Conservation (phyloP, 129 eudicot genomes). For the Glebionis coronaria region DNA sequence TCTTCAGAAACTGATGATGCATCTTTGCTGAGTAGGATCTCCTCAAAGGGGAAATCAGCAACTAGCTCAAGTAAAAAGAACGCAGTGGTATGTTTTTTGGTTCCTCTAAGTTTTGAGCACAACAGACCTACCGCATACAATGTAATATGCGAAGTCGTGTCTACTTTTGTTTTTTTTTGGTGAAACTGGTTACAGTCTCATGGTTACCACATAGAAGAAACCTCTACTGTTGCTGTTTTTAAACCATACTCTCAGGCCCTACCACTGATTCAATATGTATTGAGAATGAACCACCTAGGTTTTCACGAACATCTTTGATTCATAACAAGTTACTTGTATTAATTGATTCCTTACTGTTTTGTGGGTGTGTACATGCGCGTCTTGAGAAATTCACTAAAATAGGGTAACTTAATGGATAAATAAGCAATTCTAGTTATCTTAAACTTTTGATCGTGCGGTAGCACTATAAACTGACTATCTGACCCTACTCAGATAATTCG, state of each 20-base stretch:
- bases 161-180: too few relatives aligned
- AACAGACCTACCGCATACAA: not conserved
- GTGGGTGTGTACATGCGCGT: not conserved
- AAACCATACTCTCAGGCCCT: not conserved
- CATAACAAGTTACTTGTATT: constrained; percentile 1
- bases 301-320: constrained; percentile 4
- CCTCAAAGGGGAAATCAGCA: constrained; percentile 66
- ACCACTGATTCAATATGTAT: not conserved
- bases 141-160: not conserved
- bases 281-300: constrained; percentile 3
- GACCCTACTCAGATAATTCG: too few relatives aligned
- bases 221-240: not conserved
- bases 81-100: constrained; percentile 50
- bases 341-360: not conserved
- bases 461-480: not conserved
- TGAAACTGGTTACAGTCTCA: too few relatives aligned
- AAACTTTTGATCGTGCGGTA: not conserved
- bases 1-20: constrained; percentile 64
- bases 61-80: constrained; percentile 42
- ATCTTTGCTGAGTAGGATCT: constrained; percentile 68
- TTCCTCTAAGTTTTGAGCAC: constrained; percentile 5
- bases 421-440: not conserved
- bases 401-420: not conserved
- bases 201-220: not conserved
- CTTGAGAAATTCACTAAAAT: not conserved